phyloP scores from a whole-genome alignment of 2,329 filamentous ascomycete species.

The Ceratocystis albifundus region DNA sequence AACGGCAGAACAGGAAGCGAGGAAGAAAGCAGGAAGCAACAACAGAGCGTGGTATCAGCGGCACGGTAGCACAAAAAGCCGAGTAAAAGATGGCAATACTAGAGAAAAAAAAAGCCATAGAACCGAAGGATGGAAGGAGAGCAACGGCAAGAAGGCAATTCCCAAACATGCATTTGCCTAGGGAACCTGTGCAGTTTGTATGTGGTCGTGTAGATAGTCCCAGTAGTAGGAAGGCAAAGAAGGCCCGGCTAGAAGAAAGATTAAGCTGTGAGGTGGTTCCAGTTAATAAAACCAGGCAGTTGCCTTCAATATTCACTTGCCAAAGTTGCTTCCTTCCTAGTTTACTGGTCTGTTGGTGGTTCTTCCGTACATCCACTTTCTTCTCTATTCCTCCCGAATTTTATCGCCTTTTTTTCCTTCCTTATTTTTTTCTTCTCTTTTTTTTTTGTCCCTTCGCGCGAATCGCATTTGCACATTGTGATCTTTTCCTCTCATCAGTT shows the following conservation, averaged over 20 bases:
- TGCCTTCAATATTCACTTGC: slow-evolving; percentile 8
- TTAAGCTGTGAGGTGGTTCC: not conserved
- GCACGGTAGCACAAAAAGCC: slow-evolving; percentile 10
- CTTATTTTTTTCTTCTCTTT: slow-evolving; percentile 15
- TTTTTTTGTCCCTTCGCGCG: slow-evolving; percentile 22
- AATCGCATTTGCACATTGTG: slow-evolving; percentile 23
- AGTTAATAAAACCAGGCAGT: not conserved
- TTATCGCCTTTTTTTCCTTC: slow-evolving; percentile 18
- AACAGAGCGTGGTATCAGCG: not conserved
- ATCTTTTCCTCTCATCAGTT: slow-evolving; percentile 9
- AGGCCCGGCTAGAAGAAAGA: not conserved
- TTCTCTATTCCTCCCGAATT: slow-evolving; percentile 23
- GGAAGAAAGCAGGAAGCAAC: not conserved
- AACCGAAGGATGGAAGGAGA: slow-evolving; percentile 22
- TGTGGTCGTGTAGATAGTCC: not conserved
- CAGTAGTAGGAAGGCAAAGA: not conserved
- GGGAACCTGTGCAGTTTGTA: not conserved
- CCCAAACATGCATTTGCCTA: not conserved
- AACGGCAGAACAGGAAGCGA: not conserved
- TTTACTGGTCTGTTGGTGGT: slow-evolving; percentile 4
- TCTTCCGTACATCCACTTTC: slow-evolving; percentile 18
- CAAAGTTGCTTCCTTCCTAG: slow-evolving; percentile 11
- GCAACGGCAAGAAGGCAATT: slow-evolving; percentile 1
- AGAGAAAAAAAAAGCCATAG: slow-evolving; percentile 19
- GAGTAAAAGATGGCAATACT: not conserved